A percentile compares a stretch with the other conserved stretches of the same genome.
phyloP scores from a whole-genome alignment of 148 eudicot genomes.

The Arctostaphylos glauca region DNA sequence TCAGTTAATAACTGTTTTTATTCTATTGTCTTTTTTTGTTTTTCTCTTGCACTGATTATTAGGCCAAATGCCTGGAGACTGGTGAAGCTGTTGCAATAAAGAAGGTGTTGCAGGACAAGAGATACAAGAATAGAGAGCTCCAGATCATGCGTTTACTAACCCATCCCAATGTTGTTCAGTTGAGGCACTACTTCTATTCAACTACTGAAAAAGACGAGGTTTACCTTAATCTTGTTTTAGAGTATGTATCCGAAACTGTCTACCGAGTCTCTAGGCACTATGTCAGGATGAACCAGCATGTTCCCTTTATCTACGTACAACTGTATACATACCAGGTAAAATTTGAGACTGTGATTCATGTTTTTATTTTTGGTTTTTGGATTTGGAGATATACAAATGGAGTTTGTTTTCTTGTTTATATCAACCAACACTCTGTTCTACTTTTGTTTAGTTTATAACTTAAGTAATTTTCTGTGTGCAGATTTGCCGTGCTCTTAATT shows the following conservation, averaged over 20 bases:
- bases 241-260: slow-evolving; percentile 89
- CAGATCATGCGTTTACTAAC: slow-evolving; percentile 79
- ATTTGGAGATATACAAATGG: not conserved
- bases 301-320: slow-evolving; percentile 71
- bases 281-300: slow-evolving; percentile 59
- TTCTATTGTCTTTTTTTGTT: not conserved
- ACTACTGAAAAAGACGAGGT: slow-evolving; percentile 87
- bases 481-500: slow-evolving; percentile 87
- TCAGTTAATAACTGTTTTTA: not conserved
- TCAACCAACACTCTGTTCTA: not conserved
- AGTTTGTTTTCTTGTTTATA: not conserved
- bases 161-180: slow-evolving; percentile 76
- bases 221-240: slow-evolving; percentile 88
- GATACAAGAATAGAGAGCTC: slow-evolving; percentile 96
- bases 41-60: slow-evolving; percentile 6
- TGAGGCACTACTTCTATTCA: slow-evolving; percentile 72
- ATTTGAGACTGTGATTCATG: not conserved
- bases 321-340: slow-evolving; percentile 83
- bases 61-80: slow-evolving; percentile 92
- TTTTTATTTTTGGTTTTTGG: not conserved
- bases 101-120: slow-evolving; percentile 89
- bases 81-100: slow-evolving; percentile 92
- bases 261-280: slow-evolving; percentile 69
- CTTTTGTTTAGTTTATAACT: not conserved
- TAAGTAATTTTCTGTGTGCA: slow-evolving; percentile 23